Evolutionary conservation across 768 basidiomycete genomes (phyloP), one percentile per base, ranked within the genome.

Genomic region (Nevesoporus exiguus): DNA sequence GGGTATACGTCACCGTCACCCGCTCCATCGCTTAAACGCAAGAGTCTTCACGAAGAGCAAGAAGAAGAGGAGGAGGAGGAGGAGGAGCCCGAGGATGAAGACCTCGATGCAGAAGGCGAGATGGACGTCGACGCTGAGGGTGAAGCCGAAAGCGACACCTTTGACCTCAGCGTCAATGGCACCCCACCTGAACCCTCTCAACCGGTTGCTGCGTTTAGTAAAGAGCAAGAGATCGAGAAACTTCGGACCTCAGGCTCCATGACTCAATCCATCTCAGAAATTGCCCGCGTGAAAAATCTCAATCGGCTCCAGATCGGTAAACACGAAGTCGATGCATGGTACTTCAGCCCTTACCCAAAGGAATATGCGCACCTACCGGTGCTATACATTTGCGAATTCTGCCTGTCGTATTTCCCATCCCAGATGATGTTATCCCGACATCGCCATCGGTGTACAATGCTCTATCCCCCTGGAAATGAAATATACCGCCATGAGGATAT

Each of bases 241-340:
- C 82, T 98, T 15, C 89, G 97, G 21, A 96, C 94, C 17, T 93
- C 93, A 11, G 97, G 97, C 11, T 98, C 94, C 29, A 98, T 99
- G 95, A 98, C 97, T 5, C 97, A 99, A 73, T 93, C 92, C 45
- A 91, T 98, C 56, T 96, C 93, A 47, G 97, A 99, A 76, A 88
- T 99, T 63, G 90, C 96, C 17, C 86, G 97, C 49, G 97, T 99
- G 65, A 98, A 98, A 78, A 99, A 99, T 70, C 80, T 99, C 61
- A 97, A 98, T 71, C 86, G 90, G 54, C 81, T 99, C 27, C 93
- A 96, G 70, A 98, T 99, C 57, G 97, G 97, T 53, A 85, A 83
- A 69, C 88, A 97, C 76, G 93, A 97, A 74, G 92, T 99, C 61
- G 97, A 99, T 63, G 88, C 97, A n/a, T 99, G 97, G 97, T 99